A percentile compares a stretch with the other conserved stretches of the same genome.
These are phyloP conservation scores for Mucor indicus DNA, from an alignment of 371 early-diverging fungal genomes.

Conservation along the genomic window DNA sequence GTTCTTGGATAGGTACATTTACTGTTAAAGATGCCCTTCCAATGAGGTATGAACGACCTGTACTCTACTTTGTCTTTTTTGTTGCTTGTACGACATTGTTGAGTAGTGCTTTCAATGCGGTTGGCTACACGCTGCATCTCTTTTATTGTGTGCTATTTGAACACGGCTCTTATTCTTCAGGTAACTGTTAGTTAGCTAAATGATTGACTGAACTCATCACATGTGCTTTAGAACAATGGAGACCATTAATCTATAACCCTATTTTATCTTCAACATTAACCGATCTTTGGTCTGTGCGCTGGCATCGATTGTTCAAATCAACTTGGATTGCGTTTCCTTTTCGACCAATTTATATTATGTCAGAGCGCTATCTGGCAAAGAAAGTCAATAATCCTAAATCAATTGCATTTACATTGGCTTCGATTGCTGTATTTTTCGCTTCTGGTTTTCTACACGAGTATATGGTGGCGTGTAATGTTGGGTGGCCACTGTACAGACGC, in stretches of 20 bases:
- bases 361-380: slow-evolving; percentile 24
- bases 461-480: slow-evolving; percentile 11
- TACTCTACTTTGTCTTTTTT: slow-evolving; percentile 24
- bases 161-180: slow-evolving; percentile 34
- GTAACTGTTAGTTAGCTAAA: too few relatives aligned
- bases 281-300: slow-evolving; percentile 39
- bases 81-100: slow-evolving; percentile 11
- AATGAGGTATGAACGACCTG: slow-evolving; percentile 13
- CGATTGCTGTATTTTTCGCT: slow-evolving; percentile 16
- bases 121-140: slow-evolving; percentile 28
- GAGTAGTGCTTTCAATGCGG: slow-evolving; percentile 27
- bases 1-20: slow-evolving; percentile 25
- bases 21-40: slow-evolving; percentile 15
- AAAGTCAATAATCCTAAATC: slow-evolving; percentile 20
- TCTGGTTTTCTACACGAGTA: slow-evolving; percentile 23
- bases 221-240: slow-evolving; percentile 33
- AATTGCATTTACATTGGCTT: slow-evolving; percentile 8
- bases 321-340: slow-evolving; percentile 44
- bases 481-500: slow-evolving; percentile 10
- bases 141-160: slow-evolving; percentile 31
- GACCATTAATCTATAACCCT: slow-evolving; percentile 32
- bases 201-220: neutral
- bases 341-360: slow-evolving; percentile 27
- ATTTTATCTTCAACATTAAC: slow-evolving; percentile 23
- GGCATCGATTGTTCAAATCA: slow-evolving; percentile 38